Percentiles rank a stretch among this genome's conserved stretches.
phyloP scores from a whole-genome alignment of 2,329 filamentous ascomycete species.

The Epichloe elymi region DNA sequence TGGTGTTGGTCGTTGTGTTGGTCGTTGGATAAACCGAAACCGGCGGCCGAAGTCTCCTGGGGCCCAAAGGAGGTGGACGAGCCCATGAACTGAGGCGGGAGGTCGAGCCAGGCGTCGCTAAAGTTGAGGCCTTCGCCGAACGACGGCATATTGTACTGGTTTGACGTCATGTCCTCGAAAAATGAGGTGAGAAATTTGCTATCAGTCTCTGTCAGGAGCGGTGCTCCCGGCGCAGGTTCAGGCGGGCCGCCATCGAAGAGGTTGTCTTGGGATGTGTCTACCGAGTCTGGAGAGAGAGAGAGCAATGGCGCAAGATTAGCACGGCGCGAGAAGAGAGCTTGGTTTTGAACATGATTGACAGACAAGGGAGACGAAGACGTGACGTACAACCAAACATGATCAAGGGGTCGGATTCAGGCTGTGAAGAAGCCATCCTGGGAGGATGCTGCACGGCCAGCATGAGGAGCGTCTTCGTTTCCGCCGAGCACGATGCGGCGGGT shows the following conservation, averaged over 20 bases:
- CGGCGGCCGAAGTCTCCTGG: constrained; percentile 18
- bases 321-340: background rate
- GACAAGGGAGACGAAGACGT: constrained; percentile 1
- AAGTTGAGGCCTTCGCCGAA: constrained; percentile 39
- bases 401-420: constrained; percentile 37
- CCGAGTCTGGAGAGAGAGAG: constrained; percentile 23
- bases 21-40: constrained; percentile 10
- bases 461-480: constrained; percentile 26
- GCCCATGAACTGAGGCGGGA: constrained; percentile 53
- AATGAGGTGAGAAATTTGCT: constrained; percentile 44
- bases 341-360: background rate
- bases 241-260: constrained; percentile 38
- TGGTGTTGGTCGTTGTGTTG: constrained; percentile 2
- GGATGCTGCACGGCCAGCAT: constrained; percentile 42
- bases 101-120: constrained; percentile 40
- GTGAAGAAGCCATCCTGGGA: constrained; percentile 47
- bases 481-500: background rate
- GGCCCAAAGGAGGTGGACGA: constrained; percentile 51
- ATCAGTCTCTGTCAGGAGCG: constrained; percentile 51
- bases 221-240: constrained; percentile 49
- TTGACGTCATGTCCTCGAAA: constrained; percentile 39
- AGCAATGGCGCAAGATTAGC: constrained; percentile 6
- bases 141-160: constrained; percentile 34
- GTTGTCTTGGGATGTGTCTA: constrained; percentile 31
- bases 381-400: constrained; percentile 57